Evolutionary conservation across 2,329 filamentous ascomycete genomes (phyloP).

Genomic region (Parascedosporium putredinis): DNA sequence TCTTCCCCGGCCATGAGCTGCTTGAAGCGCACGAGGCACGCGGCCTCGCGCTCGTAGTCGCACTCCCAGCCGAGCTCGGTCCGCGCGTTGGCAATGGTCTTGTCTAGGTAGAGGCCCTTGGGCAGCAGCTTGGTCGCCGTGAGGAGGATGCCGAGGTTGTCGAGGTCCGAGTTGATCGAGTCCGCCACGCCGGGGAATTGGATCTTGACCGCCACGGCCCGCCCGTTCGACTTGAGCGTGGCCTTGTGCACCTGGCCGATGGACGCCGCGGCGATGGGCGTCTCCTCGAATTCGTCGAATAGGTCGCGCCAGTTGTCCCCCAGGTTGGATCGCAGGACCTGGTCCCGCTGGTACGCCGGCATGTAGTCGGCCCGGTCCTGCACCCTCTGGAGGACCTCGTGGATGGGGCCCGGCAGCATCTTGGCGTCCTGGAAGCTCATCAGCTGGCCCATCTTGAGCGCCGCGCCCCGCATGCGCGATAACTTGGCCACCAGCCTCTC

Average conservation of each 20-base stretch:
- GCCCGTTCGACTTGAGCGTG: constrained; percentile 61
- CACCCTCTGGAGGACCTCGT: constrained; percentile 83
- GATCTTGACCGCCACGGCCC: constrained; percentile 84
- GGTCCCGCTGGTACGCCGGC: constrained; percentile 85
- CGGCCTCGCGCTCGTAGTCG: constrained; percentile 83
- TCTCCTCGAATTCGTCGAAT: constrained; percentile 77
- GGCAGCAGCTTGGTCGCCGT: constrained; percentile 85
- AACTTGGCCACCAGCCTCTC: constrained; percentile 86
- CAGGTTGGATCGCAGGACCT: constrained; percentile 68
- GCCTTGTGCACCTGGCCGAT: constrained; percentile 95
- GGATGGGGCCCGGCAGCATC: constrained; percentile 79
- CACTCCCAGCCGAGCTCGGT: constrained; percentile 94
- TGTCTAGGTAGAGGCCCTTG: constrained; percentile 86
- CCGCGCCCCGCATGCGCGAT: constrained; percentile 91
- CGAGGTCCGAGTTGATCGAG: constrained; percentile 93
- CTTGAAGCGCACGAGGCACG: constrained; percentile 66
- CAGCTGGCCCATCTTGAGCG: constrained; percentile 96
- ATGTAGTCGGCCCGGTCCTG: constrained; percentile 98
- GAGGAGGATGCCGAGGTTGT: constrained; percentile 82
- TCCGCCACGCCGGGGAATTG: constrained; percentile 94
- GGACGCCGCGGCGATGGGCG: constrained; percentile 86
- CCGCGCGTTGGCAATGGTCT: constrained; percentile 92
- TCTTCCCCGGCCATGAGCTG: constrained; percentile 65
- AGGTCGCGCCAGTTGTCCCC: constrained; percentile 76
- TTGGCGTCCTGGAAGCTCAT: constrained; percentile 97